phyloP scores from a whole-genome alignment of 805 yeast genomes.

The Metschnikowia noctiluminum region DNA sequence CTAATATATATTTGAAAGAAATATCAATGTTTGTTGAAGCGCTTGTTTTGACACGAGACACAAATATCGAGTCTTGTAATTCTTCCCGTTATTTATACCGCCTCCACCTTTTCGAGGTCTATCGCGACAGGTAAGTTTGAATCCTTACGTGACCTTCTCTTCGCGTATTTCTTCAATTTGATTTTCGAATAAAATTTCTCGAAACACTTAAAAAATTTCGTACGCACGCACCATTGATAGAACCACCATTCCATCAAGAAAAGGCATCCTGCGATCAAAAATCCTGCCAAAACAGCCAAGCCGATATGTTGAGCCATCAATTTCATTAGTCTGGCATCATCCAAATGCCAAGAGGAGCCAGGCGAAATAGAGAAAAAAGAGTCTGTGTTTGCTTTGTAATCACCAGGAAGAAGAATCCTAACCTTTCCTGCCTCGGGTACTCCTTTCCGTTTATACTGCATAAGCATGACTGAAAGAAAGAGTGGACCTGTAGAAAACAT shows the following conservation, averaged over 20 bases:
- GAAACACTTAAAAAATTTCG: constrained; percentile 24
- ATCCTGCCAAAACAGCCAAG: constrained; percentile 68
- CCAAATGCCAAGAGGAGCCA: constrained; percentile 92
- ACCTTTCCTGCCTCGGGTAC: constrained; percentile 64
- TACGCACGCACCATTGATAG: constrained; percentile 33
- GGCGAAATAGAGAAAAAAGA: constrained; percentile 71
- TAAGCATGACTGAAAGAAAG: constrained; percentile 82
- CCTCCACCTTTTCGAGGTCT: constrained; percentile 22
- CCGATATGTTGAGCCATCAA: constrained; percentile 71
- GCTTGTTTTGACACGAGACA: too few relatives aligned
- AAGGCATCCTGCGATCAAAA: constrained; percentile 46
- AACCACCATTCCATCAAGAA: constrained; percentile 40
- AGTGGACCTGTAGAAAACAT: constrained; percentile 94
- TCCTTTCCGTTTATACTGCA: constrained; percentile 80
- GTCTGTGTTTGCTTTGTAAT: constrained; percentile 58
- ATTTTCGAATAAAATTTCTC: constrained; percentile 14
- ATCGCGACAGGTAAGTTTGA: constrained; percentile 47
- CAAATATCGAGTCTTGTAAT: too few relatives aligned
- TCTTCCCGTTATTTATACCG: constrained; percentile 2
- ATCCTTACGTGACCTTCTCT: constrained; percentile 50
- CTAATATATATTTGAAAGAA: too few relatives aligned
- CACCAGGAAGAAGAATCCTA: constrained; percentile 66
- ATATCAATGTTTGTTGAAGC: not conserved
- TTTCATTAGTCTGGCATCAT: constrained; percentile 79
- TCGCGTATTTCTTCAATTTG: constrained; percentile 19